Percentiles rank a stretch among this genome's conserved stretches.
phyloP scores from a whole-genome alignment of 306 rosid genomes.

The Urtica urens region DNA sequence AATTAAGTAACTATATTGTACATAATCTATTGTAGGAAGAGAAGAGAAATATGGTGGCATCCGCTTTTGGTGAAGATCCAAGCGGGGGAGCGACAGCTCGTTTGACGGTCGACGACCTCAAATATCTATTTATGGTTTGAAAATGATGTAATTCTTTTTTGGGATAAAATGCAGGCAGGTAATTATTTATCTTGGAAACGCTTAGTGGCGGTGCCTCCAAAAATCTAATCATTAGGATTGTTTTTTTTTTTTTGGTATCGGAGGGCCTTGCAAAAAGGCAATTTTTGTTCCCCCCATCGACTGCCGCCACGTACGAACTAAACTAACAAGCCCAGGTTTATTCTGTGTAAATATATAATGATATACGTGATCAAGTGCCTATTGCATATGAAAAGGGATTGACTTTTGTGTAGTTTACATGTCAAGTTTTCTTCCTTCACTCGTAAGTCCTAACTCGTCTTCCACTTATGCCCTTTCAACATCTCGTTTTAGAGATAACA shows the following conservation, averaged over 20 bases:
- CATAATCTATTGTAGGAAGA: slow-evolving; percentile 80
- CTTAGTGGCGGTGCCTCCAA: neutral
- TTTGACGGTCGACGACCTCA: slow-evolving; percentile 87
- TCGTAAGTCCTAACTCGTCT: too few relatives aligned
- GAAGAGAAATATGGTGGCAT: slow-evolving; percentile 93
- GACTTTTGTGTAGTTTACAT: neutral
- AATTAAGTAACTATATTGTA: too few relatives aligned
- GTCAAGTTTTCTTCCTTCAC: neutral
- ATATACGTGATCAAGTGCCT: slow-evolving; percentile 12
- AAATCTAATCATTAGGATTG: neutral
- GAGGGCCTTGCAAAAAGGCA: slow-evolving; percentile 13
- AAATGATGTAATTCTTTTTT: too few relatives aligned
- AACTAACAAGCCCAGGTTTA: too few relatives aligned
- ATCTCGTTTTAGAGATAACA: too few relatives aligned
- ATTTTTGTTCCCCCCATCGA: slow-evolving; percentile 27
- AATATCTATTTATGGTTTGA: slow-evolving; percentile 86
- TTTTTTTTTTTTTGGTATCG: slow-evolving; percentile 8
- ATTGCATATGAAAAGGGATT: neutral
- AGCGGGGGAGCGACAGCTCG: slow-evolving; percentile 61
- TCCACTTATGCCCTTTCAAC: too few relatives aligned
- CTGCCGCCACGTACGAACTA: slow-evolving; percentile 7
- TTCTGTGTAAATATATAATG: neutral
- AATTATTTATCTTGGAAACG: slow-evolving; percentile 10
- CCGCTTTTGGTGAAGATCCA: slow-evolving; percentile 95
- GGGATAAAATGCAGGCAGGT: too few relatives aligned